Conservation (phyloP, 2,329 filamentous ascomycete species). For the Fusarium phyllophilum region DNA sequence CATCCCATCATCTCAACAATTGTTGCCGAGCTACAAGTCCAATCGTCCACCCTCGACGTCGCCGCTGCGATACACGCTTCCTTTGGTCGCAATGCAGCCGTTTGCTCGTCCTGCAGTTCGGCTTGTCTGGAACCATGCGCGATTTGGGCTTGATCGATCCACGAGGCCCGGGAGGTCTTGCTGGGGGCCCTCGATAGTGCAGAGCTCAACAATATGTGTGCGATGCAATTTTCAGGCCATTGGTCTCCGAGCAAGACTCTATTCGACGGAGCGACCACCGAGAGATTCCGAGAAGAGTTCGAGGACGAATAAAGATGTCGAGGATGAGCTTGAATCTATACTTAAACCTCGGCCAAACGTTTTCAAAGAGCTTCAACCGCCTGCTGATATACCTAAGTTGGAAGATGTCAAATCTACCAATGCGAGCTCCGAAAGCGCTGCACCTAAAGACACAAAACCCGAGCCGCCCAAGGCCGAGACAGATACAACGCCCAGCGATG, state of each 20-base stretch:
- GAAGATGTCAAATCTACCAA: slow-evolving; percentile 3
- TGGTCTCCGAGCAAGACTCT: slow-evolving; percentile 38
- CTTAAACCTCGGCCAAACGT: slow-evolving; percentile 31
- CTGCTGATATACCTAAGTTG: slow-evolving; percentile 13
- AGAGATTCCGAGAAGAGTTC: slow-evolving; percentile 29
- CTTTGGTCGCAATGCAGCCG: slow-evolving; percentile 47
- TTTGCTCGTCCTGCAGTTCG: slow-evolving; percentile 48
- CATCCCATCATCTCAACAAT: slow-evolving; percentile 35
- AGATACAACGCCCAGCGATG: slow-evolving; percentile 18
- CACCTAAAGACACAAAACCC: slow-evolving; percentile 3
- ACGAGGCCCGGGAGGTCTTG: slow-evolving; percentile 32
- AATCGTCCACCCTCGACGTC: slow-evolving; percentile 24
- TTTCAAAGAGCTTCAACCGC: slow-evolving; percentile 19
- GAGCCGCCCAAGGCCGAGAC: slow-evolving; percentile 1
- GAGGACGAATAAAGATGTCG: slow-evolving; percentile 26
- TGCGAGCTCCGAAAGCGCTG: background rate
- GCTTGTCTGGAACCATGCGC: slow-evolving; percentile 45
- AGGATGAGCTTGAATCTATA: slow-evolving; percentile 34
- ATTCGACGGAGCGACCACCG: slow-evolving; percentile 43
- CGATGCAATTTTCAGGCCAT: slow-evolving; percentile 38
- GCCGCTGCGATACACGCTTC: slow-evolving; percentile 18
- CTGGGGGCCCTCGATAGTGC: slow-evolving; percentile 20
- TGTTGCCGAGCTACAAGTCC: slow-evolving; percentile 9
- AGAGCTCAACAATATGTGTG: slow-evolving; percentile 33
- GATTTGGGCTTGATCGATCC: slow-evolving; percentile 41